Percentiles rank a stretch among this genome's conserved stretches.
These are phyloP conservation scores for Talaromyces sp. DNA, from an alignment of 2,329 filamentous ascomycete species.

Conservation along the genomic window DNA sequence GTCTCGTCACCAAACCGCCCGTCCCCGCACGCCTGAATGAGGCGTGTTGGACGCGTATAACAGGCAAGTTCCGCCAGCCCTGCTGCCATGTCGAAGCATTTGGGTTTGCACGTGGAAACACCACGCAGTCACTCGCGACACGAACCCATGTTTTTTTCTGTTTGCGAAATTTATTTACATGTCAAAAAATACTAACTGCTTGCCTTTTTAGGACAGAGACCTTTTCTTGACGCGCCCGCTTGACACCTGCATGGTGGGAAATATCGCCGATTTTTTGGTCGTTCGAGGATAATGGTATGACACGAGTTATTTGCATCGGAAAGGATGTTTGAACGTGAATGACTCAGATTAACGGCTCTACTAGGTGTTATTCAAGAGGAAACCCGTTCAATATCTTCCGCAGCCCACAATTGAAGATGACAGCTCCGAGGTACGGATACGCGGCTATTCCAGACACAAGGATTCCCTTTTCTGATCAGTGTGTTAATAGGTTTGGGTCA, in stretches of 20 bases:
- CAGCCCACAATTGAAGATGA: constrained; percentile 71
- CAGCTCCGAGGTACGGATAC: constrained; percentile 65
- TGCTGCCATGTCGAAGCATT: background rate
- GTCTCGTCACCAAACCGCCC: background rate
- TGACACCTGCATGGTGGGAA: background rate
- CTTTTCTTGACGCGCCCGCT: background rate
- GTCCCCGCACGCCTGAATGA: background rate
- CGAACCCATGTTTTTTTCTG: background rate
- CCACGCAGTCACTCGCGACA: background rate
- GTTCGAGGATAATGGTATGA: constrained; percentile 10
- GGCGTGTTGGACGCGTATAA: background rate
- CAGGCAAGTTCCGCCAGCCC: background rate
- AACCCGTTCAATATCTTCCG: constrained; percentile 79
- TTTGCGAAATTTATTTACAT: background rate
- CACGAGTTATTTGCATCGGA: background rate
- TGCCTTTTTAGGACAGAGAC: background rate
- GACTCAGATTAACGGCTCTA: constrained; percentile 16
- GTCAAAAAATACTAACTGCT: background rate
- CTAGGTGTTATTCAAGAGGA: constrained; percentile 92
- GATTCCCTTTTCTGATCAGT: background rate
- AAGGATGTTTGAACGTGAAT: background rate
- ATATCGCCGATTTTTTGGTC: background rate
- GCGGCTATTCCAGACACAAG: background rate
- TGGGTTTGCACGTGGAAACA: background rate
- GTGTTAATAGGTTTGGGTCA: constrained; percentile 73